A percentile compares a stretch with the other conserved stretches of the same genome.
Evolutionary conservation across 345 rosid species (phyloP).

Genomic region (Lagerstroemia speciosa): DNA sequence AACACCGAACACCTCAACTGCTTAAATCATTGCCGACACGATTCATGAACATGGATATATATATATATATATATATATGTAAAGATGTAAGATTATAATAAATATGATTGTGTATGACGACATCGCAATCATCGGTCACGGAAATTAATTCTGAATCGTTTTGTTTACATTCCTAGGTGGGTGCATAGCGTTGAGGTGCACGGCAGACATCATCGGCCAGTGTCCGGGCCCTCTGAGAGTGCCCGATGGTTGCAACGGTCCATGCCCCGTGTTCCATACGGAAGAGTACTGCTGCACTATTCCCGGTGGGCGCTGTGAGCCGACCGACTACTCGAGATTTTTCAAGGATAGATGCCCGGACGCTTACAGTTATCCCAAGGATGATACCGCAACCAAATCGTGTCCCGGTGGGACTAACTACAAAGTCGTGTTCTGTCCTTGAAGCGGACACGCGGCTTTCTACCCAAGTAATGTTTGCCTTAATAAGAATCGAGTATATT

Average conservation of each 20-base stretch:
- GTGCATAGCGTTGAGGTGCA: slow-evolving; percentile 15
- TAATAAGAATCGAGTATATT: too few relatives aligned
- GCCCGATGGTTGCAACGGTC: slow-evolving; percentile 20
- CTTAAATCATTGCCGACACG: too few relatives aligned
- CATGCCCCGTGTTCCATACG: slow-evolving; percentile 17
- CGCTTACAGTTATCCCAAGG: slow-evolving; percentile 28
- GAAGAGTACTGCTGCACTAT: slow-evolving; percentile 18
- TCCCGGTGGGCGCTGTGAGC: slow-evolving; percentile 5
- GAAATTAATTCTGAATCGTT: too few relatives aligned
- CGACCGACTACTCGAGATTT: slow-evolving; percentile 13
- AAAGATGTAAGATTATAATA: too few relatives aligned
- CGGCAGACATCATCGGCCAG: slow-evolving; percentile 11
- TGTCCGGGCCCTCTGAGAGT: slow-evolving; percentile 14
- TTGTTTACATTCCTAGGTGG: background rate
- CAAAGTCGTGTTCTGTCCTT: slow-evolving; percentile 27
- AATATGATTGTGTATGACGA: background rate
- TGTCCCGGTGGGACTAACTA: slow-evolving; percentile 27
- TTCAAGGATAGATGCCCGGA: slow-evolving; percentile 17
- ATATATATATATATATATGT: background rate
- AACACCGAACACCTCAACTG: too few relatives aligned
- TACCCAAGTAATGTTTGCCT: background rate
- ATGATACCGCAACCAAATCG: slow-evolving; percentile 14
- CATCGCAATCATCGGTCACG: too few relatives aligned
- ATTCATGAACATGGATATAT: too few relatives aligned
- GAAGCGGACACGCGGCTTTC: background rate